A percentile compares a stretch with the other conserved stretches of the same genome.
Conservation (phyloP, 495 filamentous ascomycete genomes). For the Podospora sp. region DNA sequence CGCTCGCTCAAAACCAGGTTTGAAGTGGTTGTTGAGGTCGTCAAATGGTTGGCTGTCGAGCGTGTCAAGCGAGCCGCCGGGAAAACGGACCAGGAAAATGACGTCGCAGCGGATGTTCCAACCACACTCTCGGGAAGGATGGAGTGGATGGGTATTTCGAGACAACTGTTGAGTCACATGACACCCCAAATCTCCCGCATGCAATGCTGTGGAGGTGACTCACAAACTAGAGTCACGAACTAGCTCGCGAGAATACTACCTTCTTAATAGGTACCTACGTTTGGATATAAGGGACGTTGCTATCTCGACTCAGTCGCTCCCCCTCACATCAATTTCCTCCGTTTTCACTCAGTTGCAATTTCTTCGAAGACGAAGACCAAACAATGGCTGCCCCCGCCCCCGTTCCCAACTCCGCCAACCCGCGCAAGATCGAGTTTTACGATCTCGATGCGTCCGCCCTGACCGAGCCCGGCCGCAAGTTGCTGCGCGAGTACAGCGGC, state of each 20-base stretch:
- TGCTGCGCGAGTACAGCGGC: slow-evolving; percentile 15
- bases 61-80: slow-evolving; percentile 1
- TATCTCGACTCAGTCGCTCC: too few relatives aligned
- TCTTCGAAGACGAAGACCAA: not conserved
- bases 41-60: slow-evolving; percentile 20
- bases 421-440: slow-evolving; percentile 12
- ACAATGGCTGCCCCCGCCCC: not conserved
- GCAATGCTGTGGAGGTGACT: not conserved
- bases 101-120: not conserved
- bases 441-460: slow-evolving; percentile 5
- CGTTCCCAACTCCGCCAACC: not conserved
- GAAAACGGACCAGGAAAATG: not conserved
- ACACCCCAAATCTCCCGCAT: not conserved
- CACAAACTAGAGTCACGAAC: too few relatives aligned
- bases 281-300: not conserved
- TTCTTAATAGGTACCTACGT: not conserved
- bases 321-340: not conserved
- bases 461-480: not conserved
- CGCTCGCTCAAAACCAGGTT: slow-evolving; percentile 19
- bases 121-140: not conserved
- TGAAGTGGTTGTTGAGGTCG: slow-evolving; percentile 5
- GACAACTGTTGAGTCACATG: not conserved
- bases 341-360: not conserved
- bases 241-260: not conserved
- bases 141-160: not conserved